Base-by-base conservation (phyloP, 2,329 filamentous ascomycete genomes). In the Aspergillus viridinutans region DNA sequence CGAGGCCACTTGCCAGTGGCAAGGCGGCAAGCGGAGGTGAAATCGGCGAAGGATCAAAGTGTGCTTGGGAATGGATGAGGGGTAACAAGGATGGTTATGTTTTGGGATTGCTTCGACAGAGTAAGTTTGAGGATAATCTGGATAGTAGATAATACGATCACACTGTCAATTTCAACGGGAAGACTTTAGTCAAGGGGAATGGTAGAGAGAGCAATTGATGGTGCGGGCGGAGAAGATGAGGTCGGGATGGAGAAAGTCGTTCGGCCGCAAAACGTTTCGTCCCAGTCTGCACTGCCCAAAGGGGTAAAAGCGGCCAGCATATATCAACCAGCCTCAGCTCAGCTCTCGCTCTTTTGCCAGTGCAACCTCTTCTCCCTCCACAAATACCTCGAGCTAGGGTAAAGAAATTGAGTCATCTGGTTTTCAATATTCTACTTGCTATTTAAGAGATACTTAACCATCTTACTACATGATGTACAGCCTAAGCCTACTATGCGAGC, bases 1-100 rank as follows among this genome's bases (percentile, higher is more conserved):
- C 52, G 25, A 59, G 54, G 48, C 52, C 49, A 52, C 51, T 55
- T 59, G 56, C 55, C 52, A 57, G 61, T 59, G 57, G 61, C 60
- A 61, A 62, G 52, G 38, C 28, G 52, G 49, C 52, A 43, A 38
- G 49, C 55, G 52, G 53, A 55, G 58, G 50, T 57, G 48, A 56
- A 59, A 54, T 62, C 57, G 61, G 54, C 60, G 54, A 57, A 55
- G 57, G 48, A 35, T 14, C 26, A 35, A 28, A 42, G 29, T 14
- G 51, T 28, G 48, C 21, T 28, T 28, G 49, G 38, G 45, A 42
- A 47, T 35, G 45, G 40, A 49, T 12, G 48, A 38, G 48, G 43
- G 50, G 32, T 43, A 47, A 49, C 35, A 52, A 53, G 32, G 23
- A 26, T 43, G 42, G 45, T n/a, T 49, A 20, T 38, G 47, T 42